These are phyloP conservation scores for Volvox africanus DNA, from an alignment of 139 green algal genomes.

Conservation along the genomic window DNA sequence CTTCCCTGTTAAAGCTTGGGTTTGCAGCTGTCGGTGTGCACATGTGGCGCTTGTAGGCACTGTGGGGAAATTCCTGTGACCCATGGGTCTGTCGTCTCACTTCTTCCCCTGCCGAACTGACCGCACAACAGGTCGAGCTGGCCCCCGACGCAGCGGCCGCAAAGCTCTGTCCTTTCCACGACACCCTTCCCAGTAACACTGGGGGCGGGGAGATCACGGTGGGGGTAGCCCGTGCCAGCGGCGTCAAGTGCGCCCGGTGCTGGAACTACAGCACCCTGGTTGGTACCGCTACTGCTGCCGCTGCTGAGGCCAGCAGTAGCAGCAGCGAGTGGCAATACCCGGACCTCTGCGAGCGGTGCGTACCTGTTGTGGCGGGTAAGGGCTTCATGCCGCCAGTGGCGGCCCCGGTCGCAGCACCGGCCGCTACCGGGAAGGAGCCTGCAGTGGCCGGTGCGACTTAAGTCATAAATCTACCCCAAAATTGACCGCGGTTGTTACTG, in stretches of 20 bases:
- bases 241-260: conserved; percentile 94
- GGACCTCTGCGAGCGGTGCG: conserved; percentile 93
- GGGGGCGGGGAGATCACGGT: conserved; percentile 75
- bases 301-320: background rate
- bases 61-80: too few species aligned
- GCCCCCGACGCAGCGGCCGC: conserved; percentile 21
- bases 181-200: background rate
- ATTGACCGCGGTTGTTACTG: too few species aligned
- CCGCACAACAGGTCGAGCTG: conserved; percentile 40
- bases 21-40: too few species aligned
- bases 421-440: background rate
- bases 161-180: conserved; percentile 33
- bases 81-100: background rate
- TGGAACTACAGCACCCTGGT: conserved; percentile 93
- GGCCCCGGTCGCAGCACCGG: background rate
- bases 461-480: too few species aligned
- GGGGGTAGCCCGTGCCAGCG: conserved; percentile 83
- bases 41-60: too few species aligned
- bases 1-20: too few species aligned
- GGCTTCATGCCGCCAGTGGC: conserved; percentile 65
- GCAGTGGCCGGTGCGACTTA: background rate
- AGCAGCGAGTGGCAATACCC: conserved; percentile 67
- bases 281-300: background rate
- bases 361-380: conserved; percentile 80
- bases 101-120: background rate